These are phyloP conservation scores for Histomonas meleagridis DNA, from an alignment of 208 protist genomes.

Conservation along the genomic window DNA sequence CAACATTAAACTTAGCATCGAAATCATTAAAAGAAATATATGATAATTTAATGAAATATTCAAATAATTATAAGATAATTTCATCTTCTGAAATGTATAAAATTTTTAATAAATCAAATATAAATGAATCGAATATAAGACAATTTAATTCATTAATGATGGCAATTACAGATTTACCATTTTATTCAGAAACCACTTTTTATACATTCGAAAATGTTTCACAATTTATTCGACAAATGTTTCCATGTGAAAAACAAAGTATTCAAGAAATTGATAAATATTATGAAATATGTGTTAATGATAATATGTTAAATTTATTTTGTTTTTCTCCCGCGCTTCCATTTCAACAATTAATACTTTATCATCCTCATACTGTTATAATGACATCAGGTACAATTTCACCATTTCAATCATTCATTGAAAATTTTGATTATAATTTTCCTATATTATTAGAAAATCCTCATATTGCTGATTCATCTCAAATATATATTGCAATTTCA, in stretches of 20 bases:
- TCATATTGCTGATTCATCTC: background rate
- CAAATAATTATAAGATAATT: background rate
- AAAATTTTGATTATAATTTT: slow-evolving; percentile 2
- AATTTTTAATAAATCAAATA: background rate
- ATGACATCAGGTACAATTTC: slow-evolving; percentile 35
- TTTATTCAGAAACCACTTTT: background rate
- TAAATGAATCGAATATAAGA: background rate
- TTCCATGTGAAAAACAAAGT: background rate
- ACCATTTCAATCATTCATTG: slow-evolving; percentile 15
- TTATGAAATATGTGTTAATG: background rate
- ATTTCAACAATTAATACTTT: background rate
- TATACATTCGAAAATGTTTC: background rate
- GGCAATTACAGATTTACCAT: background rate
- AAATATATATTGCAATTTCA: background rate
- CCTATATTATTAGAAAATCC: slow-evolving; percentile 6
- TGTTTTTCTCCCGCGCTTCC: background rate
- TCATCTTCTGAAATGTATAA: background rate
- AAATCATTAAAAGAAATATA: background rate
- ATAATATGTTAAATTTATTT: background rate
- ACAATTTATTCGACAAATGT: background rate
- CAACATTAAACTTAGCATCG: background rate
- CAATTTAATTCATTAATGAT: background rate
- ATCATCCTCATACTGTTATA: background rate
- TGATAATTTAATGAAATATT: background rate
- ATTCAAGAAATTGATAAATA: background rate